Base-by-base conservation (phyloP, 225 moss, liverwort and hornwort species). In the Sphagnum contortum region DNA sequence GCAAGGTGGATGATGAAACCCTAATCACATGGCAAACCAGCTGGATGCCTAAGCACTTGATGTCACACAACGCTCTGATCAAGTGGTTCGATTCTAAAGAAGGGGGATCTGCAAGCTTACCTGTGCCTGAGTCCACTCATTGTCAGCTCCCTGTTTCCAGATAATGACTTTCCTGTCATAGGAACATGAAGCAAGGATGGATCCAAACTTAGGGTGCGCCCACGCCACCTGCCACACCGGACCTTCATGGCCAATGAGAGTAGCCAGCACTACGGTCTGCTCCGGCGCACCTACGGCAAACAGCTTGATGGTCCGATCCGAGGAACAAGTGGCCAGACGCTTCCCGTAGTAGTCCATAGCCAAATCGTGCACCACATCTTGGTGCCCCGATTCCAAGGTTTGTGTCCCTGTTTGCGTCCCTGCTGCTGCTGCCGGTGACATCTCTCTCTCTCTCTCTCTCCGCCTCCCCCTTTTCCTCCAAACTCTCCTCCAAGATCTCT, bases 311-410 rank as follows among this genome's bases (percentile, higher is more conserved):
- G 86, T 66, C 69, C 94, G 80, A 71, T 94, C 88, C 29, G 94
- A 94, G 3, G 94, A 29, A 29, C 29, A 29, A 29, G 29, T 29
- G 1, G 29, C 29, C 29, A 29, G 29, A 29, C 29, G 29, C 29
- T 29, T 29, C 29, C 29, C 29, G 29, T 29, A 29, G 29, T 29
- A 29, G 29, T 29, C 29, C 29, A 90, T 77, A 52, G 86, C 88
- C 73, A 88, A 86, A 57, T 94, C 90, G 83, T 94, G 94, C 54
- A 94, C 94, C 79, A 94, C 88, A 69, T 94, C 94, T 70, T 90
- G 90, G 78, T 94, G 88, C 12, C 88, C 90, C 47, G 87, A 90
- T 70, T 94, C 94, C 68, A 94, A 63, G 53, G 87, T 57, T 73
- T 90, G 88, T 48, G 68, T 76, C 52, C 79, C 87, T 14, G 70